Evolutionary conservation across 768 basidiomycete species (phyloP), one percentile per base, ranked within the genome.

Genomic region (Russula griseocarnosa): DNA sequence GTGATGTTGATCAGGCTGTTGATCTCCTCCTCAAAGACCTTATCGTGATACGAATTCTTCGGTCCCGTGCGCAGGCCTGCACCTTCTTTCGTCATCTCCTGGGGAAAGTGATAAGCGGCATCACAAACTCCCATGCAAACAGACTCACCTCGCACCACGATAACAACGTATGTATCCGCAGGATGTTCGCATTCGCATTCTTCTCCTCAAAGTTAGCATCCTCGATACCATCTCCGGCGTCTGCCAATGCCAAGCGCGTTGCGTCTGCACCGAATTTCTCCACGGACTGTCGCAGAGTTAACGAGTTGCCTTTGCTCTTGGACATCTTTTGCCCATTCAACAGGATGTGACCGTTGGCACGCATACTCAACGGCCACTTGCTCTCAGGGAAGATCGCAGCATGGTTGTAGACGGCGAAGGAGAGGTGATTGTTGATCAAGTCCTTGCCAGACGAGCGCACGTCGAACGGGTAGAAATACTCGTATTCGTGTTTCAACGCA

Each of bases 141-240:
- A 36, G 3, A 72, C 82, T 32, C 63, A 93, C 93, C 76, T 96
- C 89, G 70, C 92, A 94, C 95, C 96, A 99, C 5, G 81, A 82
- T 67, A 94, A 79, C 70, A 97, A 77, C 0, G 96, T 98, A 73
- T 95, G 89, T 66, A 99, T 79, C 57, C 97, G 83, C 73, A 98
- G 75, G 72, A 99, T 98, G 66, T 92, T 94, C 13, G 97, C 94
- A 73, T 98, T 99, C 20, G 97, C 97, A 6, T 89, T 91, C 79
- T 94, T 91, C 81, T 98, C 96, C 73, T 99, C 97, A 71, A 98
- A 99, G 79, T 99, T 99, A 51, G 96, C 96, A 76, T 99, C 97
- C 75, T 97, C 95, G 69, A 98, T 83, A 56, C 94, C 93, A 73
- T 99, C 97, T 16, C 97, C 97, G 30, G 94, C 94, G 78, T 98